Percentiles rank a stretch among this genome's conserved stretches.
These are phyloP conservation scores for Ophiostoma sp. DNA, from an alignment of 2,329 filamentous ascomycete species.

Conservation along the genomic window DNA sequence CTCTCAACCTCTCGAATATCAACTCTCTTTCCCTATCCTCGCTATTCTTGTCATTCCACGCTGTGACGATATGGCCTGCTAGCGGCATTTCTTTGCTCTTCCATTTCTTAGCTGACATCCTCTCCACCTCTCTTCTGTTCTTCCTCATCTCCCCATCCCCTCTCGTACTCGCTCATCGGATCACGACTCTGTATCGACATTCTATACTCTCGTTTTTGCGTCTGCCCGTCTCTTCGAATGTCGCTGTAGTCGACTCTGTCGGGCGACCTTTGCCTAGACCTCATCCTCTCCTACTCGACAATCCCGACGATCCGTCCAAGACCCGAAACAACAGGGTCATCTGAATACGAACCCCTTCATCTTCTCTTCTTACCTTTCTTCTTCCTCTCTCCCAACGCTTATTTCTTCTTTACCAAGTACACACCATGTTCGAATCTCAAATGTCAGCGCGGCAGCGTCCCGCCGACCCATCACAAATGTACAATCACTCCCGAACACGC, in stretches of 20 bases:
- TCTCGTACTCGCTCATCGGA: constrained; percentile 3
- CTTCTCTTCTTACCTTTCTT: background rate
- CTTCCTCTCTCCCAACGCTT: background rate
- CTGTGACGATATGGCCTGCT: constrained; percentile 4
- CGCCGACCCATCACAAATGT: constrained; percentile 35
- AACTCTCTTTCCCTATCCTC: background rate
- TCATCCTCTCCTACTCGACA: background rate
- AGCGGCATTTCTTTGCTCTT: constrained; percentile 11
- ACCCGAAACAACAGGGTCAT: constrained; percentile 10
- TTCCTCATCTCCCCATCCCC: background rate
- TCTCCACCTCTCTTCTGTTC: background rate
- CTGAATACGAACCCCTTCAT: constrained; percentile 12
- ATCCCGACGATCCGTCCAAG: constrained; percentile 14
- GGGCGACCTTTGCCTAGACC: constrained; percentile 9
- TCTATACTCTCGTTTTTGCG: background rate
- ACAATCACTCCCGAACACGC: constrained; percentile 51
- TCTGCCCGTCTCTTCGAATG: background rate
- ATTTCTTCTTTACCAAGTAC: background rate
- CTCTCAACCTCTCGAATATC: background rate
- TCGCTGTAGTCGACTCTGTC: constrained; percentile 4
- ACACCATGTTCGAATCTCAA: constrained; percentile 33
- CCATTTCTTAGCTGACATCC: background rate
- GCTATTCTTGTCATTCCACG: background rate
- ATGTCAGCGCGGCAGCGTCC: constrained; percentile 32
- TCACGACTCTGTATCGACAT: background rate